Percentiles rank a stretch among this genome's conserved stretches.
Conservation (phyloP, 305 asterid species). For the Fraxinus albicans region DNA sequence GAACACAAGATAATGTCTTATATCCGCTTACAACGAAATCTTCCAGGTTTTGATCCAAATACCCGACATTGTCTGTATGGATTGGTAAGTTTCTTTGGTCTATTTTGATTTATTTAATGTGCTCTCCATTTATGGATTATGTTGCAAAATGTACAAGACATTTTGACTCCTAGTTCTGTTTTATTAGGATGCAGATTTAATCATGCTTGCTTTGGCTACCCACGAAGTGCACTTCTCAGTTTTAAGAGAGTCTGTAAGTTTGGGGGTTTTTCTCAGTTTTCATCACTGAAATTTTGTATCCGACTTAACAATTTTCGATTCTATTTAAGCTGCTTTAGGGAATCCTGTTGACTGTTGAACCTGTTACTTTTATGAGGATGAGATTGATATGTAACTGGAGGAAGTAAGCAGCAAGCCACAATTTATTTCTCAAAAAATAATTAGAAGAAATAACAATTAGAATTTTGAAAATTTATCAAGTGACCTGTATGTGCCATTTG, state of each 20-base stretch:
- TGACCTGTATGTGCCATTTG: neutral
- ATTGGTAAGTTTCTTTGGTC: conserved; percentile 38
- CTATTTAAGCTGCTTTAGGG: neutral
- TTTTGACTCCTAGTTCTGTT: conserved; percentile 11
- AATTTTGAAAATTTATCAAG: neutral
- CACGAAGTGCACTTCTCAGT: conserved; percentile 63
- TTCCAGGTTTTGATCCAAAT: conserved; percentile 62
- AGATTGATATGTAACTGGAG: neutral
- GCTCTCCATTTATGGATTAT: neutral
- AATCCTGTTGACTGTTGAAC: neutral
- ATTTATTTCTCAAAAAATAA: neutral
- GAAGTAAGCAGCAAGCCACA: neutral
- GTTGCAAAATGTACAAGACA: conserved; percentile 1
- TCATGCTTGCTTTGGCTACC: conserved; percentile 58
- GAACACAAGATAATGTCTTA: conserved; percentile 61
- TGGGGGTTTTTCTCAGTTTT: neutral
- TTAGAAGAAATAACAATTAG: neutral
- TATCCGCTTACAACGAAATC: conserved; percentile 61
- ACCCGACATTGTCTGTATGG: conserved; percentile 61
- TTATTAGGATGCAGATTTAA: conserved; percentile 61
- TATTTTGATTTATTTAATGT: conserved; percentile 11
- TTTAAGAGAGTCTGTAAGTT: conserved; percentile 44
- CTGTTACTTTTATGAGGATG: neutral
- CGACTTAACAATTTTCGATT: neutral
- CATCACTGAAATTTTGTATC: conserved; percentile 9